Conservation (phyloP, 768 basidiomycete genomes). For the Calocybe gangraenosa region DNA sequence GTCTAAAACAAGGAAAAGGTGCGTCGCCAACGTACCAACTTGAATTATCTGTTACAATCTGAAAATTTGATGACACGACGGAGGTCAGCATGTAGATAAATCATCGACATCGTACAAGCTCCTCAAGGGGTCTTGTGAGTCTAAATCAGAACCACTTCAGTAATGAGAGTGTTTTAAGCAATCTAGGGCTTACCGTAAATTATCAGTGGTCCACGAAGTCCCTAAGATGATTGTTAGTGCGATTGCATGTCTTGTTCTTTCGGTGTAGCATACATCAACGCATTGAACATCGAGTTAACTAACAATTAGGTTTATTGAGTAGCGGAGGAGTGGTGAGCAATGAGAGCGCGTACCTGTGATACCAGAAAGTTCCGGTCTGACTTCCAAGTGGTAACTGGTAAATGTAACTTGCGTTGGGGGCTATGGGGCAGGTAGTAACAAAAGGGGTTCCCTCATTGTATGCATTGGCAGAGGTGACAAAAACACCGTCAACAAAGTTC, state of each 20-base stretch:
- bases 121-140: slow-evolving; percentile 9
- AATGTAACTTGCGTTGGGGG: slow-evolving; percentile 29
- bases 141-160: not conserved
- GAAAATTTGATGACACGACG: not conserved
- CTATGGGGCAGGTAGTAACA: slow-evolving; percentile 41
- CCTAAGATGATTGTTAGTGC: slow-evolving; percentile 10
- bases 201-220: slow-evolving; percentile 29
- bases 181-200: slow-evolving; percentile 22
- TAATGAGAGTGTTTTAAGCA: not conserved
- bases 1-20: slow-evolving; percentile 22
- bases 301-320: not conserved
- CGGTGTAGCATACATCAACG: slow-evolving; percentile 23
- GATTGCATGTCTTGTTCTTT: not conserved
- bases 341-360: slow-evolving; percentile 19
- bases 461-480: slow-evolving; percentile 17
- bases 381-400: slow-evolving; percentile 29
- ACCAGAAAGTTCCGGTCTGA: slow-evolving; percentile 44
- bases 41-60: slow-evolving; percentile 10
- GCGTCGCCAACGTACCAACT: slow-evolving; percentile 10
- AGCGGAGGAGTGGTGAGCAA: not conserved
- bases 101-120: slow-evolving; percentile 16
- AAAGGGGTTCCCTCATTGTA: slow-evolving; percentile 35
- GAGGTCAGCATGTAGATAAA: slow-evolving; percentile 2
- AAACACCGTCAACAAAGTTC: slow-evolving; percentile 28
- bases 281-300: slow-evolving; percentile 25